Conservation (phyloP, 192 early-diverging fungal species). For the Podila horticola region DNA sequence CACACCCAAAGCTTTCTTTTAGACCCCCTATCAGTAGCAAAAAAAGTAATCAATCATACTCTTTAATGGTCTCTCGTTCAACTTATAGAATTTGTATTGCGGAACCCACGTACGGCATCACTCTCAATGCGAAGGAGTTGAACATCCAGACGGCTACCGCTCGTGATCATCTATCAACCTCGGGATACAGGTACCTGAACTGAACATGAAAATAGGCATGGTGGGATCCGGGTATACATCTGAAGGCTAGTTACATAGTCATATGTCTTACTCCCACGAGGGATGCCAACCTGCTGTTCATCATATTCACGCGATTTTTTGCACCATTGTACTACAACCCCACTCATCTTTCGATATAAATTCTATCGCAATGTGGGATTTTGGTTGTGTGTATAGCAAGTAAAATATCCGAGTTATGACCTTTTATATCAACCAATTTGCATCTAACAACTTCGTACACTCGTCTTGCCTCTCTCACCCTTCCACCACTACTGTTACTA, state of each 20-base stretch:
- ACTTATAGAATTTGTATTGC: conserved; percentile 54
- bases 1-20: no score
- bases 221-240: no score
- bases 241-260: no score
- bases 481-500: not conserved
- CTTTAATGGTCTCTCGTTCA: not conserved
- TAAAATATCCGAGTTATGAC: not conserved
- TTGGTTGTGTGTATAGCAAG: not conserved
- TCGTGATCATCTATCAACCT: conserved; percentile 15
- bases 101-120: conserved; percentile 61
- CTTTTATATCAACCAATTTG: not conserved
- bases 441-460: not conserved
- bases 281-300: no score
- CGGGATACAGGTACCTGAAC: conserved; percentile 26
- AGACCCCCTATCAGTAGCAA: not conserved
- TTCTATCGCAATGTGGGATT: no score
- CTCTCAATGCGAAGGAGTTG: conserved; percentile 68
- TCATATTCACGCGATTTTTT: no score
- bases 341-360: no score
- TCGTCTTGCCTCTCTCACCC: not conserved
- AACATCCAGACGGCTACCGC: conserved; percentile 58
- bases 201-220: no score
- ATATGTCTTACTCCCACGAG: no score
- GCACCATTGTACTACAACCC: no score
- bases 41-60: not conserved